These are phyloP conservation scores for Termitomyces sp. DNA, from an alignment of 768 basidiomycete species.

Conservation along the genomic window DNA sequence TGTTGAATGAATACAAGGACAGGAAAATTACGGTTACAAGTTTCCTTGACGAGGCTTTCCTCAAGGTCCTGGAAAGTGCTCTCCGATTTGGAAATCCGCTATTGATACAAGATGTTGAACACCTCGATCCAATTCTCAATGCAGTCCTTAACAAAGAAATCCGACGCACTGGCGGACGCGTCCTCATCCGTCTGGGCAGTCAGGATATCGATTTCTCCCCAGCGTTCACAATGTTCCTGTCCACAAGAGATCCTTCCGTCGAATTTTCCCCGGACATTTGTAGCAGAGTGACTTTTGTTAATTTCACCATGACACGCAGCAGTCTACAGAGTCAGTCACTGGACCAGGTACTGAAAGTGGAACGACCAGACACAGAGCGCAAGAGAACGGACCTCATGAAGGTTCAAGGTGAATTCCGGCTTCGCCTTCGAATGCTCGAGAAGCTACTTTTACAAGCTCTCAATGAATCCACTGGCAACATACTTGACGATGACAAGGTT, in stretches of 20 bases:
- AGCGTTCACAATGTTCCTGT: slow-evolving; percentile 99
- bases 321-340: slow-evolving; percentile 98
- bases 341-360: slow-evolving; percentile 94
- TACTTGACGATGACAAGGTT: slow-evolving; percentile 98
- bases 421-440: slow-evolving; percentile 88
- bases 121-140: slow-evolving; percentile 95
- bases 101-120: slow-evolving; percentile 96
- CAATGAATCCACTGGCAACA: slow-evolving; percentile 95
- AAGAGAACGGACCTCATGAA: slow-evolving; percentile 97
- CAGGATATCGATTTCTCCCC: slow-evolving; percentile 99
- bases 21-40: slow-evolving; percentile 98
- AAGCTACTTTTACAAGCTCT: slow-evolving; percentile 89
- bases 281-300: slow-evolving; percentile 93
- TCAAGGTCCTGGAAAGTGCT: slow-evolving; percentile 98
- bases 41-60: slow-evolving; percentile 97
- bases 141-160: slow-evolving; percentile 97
- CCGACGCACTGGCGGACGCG: slow-evolving; percentile 92
- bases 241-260: slow-evolving; percentile 94
- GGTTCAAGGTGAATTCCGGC: slow-evolving; percentile 95
- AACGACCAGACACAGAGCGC: slow-evolving; percentile 93
- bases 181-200: slow-evolving; percentile 91
- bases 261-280: slow-evolving; percentile 99
- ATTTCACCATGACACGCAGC: slow-evolving; percentile 97
- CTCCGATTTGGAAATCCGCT: slow-evolving; percentile 97
- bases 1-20: slow-evolving; percentile 91